Percentiles rank a stretch among this genome's conserved stretches.
Evolutionary conservation across 2,329 filamentous ascomycete genomes (phyloP).

Genomic region (Lecanicillium sp.): DNA sequence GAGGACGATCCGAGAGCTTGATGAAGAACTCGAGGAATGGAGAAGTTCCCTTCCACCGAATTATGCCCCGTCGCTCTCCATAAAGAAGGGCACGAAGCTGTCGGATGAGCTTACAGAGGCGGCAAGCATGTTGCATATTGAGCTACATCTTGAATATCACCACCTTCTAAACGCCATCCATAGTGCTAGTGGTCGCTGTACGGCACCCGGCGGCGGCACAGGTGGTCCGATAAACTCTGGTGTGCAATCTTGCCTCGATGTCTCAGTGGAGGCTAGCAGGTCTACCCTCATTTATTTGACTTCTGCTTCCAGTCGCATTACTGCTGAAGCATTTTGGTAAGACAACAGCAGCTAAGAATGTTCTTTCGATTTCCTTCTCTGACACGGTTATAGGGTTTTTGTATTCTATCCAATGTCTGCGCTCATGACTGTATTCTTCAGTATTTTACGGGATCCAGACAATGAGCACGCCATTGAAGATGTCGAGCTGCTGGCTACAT

Average conservation of each 20-base stretch:
- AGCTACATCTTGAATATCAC: constrained; percentile 46
- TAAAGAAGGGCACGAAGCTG: constrained; percentile 19
- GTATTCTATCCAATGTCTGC: constrained; percentile 50
- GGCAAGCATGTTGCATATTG: constrained; percentile 37
- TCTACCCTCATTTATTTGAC: constrained; percentile 42
- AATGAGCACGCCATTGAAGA: constrained; percentile 34
- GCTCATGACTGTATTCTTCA: constrained; percentile 45
- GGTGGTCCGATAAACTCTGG: constrained; percentile 28
- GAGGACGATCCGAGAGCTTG: constrained; percentile 45
- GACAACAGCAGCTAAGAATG: constrained; percentile 10
- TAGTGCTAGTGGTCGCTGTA: constrained; percentile 42
- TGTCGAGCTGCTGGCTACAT: constrained; percentile 33
- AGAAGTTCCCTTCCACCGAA: constrained; percentile 35
- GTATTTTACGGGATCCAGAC: constrained; percentile 39
- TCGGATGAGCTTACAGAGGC: constrained; percentile 16
- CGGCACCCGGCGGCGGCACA: constrained; percentile 22
- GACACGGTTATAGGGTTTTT: constrained; percentile 33
- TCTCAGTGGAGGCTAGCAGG: constrained; percentile 47
- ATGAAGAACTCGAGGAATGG: constrained; percentile 49
- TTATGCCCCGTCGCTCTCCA: constrained; percentile 39
- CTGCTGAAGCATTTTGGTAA: constrained; percentile 42
- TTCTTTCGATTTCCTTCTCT: background rate
- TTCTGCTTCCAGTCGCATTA: constrained; percentile 31
- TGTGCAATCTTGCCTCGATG: constrained; percentile 41
- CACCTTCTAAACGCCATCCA: constrained; percentile 48